These are phyloP conservation scores for Lentinula sp. DNA, from an alignment of 768 basidiomycete species.

Conservation along the genomic window DNA sequence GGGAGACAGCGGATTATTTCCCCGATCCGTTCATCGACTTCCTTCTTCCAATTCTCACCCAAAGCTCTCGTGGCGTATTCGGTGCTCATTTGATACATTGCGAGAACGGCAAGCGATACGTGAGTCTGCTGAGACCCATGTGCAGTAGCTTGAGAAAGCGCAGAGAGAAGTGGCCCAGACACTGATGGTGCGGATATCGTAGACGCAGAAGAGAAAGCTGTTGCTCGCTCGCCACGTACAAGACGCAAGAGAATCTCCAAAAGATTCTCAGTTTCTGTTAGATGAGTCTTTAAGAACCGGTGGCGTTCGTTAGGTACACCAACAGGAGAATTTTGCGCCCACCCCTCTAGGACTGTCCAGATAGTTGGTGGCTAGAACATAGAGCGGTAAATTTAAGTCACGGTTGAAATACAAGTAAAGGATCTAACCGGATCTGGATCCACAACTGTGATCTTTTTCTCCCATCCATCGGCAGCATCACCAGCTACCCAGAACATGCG, in stretches of 20 bases:
- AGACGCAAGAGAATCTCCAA: constrained; percentile 90
- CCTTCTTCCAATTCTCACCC: constrained; percentile 60
- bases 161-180: constrained; percentile 65
- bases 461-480: constrained; percentile 87
- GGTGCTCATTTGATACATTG: constrained; percentile 79
- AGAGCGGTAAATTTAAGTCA: neutral
- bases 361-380: constrained; percentile 77
- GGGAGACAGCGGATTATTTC: constrained; percentile 91
- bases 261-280: constrained; percentile 81
- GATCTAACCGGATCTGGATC: constrained; percentile 91
- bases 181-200: constrained; percentile 56
- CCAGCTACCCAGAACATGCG: constrained; percentile 84
- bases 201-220: constrained; percentile 56
- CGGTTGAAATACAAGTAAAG: neutral
- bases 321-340: constrained; percentile 80
- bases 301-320: constrained; percentile 74
- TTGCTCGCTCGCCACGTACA: constrained; percentile 83
- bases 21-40: constrained; percentile 72
- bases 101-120: constrained; percentile 87
- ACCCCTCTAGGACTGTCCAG: constrained; percentile 83
- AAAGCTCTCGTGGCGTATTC: constrained; percentile 74
- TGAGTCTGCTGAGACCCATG: constrained; percentile 91
- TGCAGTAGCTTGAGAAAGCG: constrained; percentile 67
- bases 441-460: constrained; percentile 83
- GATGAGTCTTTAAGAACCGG: constrained; percentile 84